Conservation (phyloP, 2,329 filamentous ascomycete species). For the Hawksworthiomyces lignivorus region DNA sequence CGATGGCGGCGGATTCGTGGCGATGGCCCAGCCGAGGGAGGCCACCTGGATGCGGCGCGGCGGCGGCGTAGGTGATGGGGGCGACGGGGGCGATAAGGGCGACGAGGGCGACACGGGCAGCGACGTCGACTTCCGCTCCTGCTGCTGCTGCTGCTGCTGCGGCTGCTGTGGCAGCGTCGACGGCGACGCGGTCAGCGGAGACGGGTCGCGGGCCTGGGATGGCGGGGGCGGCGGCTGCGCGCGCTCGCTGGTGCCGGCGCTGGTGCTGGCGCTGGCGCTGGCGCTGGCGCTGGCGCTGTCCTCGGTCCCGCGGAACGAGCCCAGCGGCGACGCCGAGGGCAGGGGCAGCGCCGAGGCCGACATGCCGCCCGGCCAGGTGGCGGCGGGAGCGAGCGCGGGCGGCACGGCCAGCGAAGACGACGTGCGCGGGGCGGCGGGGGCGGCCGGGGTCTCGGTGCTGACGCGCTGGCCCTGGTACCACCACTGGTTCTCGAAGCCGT, state of each 20-base stretch:
- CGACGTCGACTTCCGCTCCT: too few species aligned
- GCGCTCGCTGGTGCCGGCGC: too few species aligned
- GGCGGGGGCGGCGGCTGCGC: too few species aligned
- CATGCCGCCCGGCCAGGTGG: neutral
- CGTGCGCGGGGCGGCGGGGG: neutral
- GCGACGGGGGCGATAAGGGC: neutral
- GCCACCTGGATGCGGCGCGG: slow-evolving; percentile 10
- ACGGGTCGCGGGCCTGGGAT: neutral
- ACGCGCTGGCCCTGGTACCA: slow-evolving; percentile 41
- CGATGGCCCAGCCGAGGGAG: slow-evolving; percentile 23
- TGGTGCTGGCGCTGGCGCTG: too few species aligned
- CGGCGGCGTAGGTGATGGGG: neutral
- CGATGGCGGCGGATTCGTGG: slow-evolving; percentile 2
- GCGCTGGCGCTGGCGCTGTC: too few species aligned
- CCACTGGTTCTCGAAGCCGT: slow-evolving; percentile 51
- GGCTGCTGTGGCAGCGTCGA: too few species aligned
- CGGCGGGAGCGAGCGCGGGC: too few species aligned
- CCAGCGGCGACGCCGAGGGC: neutral
- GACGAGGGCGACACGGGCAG: neutral
- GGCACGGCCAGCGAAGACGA: too few species aligned
- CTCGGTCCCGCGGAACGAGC: neutral
- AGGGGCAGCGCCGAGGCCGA: slow-evolving; percentile 4
- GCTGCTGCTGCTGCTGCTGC: too few species aligned
- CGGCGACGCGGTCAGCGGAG: slow-evolving; percentile 1
- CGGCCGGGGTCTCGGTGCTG: slow-evolving; percentile 13